These are phyloP conservation scores for Microglena sp. DNA, from an alignment of 139 green algal species.

Conservation along the genomic window DNA sequence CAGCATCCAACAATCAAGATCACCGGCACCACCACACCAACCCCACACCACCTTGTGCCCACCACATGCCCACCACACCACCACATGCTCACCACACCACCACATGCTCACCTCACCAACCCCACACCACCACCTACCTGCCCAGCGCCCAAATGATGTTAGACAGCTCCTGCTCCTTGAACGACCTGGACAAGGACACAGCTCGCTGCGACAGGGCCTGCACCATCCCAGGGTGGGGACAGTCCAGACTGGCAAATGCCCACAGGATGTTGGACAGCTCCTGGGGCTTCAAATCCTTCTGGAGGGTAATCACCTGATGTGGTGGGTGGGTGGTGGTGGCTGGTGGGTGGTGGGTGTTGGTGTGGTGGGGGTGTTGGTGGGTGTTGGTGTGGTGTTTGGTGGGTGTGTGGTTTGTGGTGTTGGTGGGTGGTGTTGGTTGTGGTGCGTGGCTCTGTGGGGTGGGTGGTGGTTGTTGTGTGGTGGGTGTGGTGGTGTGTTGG, in stretches of 20 bases:
- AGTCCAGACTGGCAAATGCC: conserved; percentile 40
- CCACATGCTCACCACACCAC: not conserved
- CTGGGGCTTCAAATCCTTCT: conserved; percentile 42
- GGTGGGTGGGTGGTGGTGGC: too few relatives aligned
- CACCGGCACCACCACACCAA: too few relatives aligned
- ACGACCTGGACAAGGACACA: conserved; percentile 18
- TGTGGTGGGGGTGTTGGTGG: too few relatives aligned
- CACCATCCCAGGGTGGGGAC: conserved; percentile 21
- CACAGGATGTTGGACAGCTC: conserved; percentile 62
- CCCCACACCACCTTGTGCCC: not conserved
- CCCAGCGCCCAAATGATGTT: conserved; percentile 49
- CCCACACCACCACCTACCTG: conserved; percentile 15
- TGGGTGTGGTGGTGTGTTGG: too few relatives aligned
- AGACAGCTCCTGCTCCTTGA: conserved; percentile 57
- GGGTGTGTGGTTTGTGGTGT: too few relatives aligned
- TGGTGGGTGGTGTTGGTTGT: too few relatives aligned
- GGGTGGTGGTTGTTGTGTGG: too few relatives aligned
- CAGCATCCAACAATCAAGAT: too few relatives aligned
- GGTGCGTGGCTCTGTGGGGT: too few relatives aligned
- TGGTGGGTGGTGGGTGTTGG: too few relatives aligned
- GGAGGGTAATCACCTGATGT: conserved; percentile 12
- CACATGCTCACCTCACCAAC: not conserved
- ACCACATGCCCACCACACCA: not conserved
- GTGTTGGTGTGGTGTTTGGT: too few relatives aligned
- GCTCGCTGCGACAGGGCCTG: conserved; percentile 12